phyloP scores from a whole-genome alignment of 2,329 filamentous ascomycete genomes.

The Pseudogymnoascus sp. region DNA sequence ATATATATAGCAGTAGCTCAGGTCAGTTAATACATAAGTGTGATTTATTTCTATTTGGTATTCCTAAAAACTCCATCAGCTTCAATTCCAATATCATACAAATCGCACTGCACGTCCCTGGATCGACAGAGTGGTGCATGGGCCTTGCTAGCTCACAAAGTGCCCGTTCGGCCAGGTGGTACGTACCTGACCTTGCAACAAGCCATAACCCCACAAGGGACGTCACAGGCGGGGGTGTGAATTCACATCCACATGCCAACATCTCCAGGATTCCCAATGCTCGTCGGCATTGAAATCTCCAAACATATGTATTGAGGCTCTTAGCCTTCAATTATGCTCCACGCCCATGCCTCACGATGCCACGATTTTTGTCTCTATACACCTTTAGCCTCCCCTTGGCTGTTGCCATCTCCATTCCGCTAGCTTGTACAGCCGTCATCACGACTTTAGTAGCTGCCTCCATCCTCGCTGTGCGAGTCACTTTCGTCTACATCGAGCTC shows the following conservation, averaged over 20 bases:
- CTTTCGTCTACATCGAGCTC: constrained; percentile 57
- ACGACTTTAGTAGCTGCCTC: constrained; percentile 56
- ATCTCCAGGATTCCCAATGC: not conserved
- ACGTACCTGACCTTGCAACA: constrained; percentile 1
- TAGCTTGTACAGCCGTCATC: constrained; percentile 54
- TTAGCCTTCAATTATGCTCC: not conserved
- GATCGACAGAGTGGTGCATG: not conserved
- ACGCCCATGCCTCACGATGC: constrained; percentile 34
- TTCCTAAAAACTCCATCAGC: not conserved
- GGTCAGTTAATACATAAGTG: not conserved
- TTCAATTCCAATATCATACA: not conserved
- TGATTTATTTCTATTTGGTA: not conserved
- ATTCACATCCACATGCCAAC: not conserved
- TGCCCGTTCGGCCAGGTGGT: not conserved
- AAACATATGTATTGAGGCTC: not conserved
- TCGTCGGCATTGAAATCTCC: constrained; percentile 1
- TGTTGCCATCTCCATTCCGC: constrained; percentile 53
- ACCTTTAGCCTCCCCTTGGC: constrained; percentile 54
- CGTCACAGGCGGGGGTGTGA: not conserved
- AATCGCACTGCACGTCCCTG: not conserved
- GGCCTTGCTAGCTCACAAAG: not conserved
- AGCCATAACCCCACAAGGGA: not conserved
- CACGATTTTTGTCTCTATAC: constrained; percentile 47
- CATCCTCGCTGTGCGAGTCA: constrained; percentile 52
- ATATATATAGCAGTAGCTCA: not conserved